Evolutionary conservation across 1,284 basidiomycete genomes (phyloP).

Genomic region (Papiliotrema terrestris): DNA sequence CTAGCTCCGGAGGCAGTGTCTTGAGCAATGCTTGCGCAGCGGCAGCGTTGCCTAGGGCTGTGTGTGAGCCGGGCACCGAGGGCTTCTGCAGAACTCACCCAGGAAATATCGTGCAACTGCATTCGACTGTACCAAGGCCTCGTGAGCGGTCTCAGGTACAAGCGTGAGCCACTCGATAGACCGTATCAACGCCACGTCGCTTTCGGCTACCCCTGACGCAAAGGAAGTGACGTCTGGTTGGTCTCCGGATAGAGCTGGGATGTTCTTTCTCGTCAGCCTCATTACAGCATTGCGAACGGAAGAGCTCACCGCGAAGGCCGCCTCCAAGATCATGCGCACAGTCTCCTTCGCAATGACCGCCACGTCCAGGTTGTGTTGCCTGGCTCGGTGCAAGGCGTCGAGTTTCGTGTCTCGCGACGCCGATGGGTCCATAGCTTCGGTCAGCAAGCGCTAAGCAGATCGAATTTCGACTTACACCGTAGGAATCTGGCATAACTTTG

Average conservation of each 20-base stretch:
- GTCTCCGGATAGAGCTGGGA: conserved; percentile 28
- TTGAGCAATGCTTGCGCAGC: conserved; percentile 65
- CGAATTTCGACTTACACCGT: conserved; percentile 51
- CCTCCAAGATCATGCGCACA: conserved; percentile 70
- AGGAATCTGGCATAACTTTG: conserved; percentile 91
- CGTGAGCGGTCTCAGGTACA: conserved; percentile 65
- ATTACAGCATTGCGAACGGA: not conserved
- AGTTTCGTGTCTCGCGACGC: conserved; percentile 65
- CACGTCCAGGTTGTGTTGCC: conserved; percentile 79
- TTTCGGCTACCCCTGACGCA: conserved; percentile 33
- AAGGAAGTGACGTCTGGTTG: conserved; percentile 57
- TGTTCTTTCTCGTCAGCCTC: conserved; percentile 14
- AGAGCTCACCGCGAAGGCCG: conserved; percentile 63
- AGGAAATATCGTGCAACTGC: conserved; percentile 83
- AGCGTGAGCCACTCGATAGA: conserved; percentile 94
- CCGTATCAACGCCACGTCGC: conserved; percentile 69
- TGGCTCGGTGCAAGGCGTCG: conserved; percentile 70
- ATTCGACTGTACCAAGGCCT: conserved; percentile 78
- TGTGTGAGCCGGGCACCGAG: not conserved
- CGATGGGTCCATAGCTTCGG: conserved; percentile 64
- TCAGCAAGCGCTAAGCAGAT: not conserved
- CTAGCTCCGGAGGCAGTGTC: conserved; percentile 63
- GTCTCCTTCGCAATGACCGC: conserved; percentile 75
- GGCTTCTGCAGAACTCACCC: conserved; percentile 53
- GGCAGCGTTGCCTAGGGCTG: conserved; percentile 69